Conservation (phyloP, 2,329 filamentous ascomycete species). For the Pseudogymnoascus sp. region DNA sequence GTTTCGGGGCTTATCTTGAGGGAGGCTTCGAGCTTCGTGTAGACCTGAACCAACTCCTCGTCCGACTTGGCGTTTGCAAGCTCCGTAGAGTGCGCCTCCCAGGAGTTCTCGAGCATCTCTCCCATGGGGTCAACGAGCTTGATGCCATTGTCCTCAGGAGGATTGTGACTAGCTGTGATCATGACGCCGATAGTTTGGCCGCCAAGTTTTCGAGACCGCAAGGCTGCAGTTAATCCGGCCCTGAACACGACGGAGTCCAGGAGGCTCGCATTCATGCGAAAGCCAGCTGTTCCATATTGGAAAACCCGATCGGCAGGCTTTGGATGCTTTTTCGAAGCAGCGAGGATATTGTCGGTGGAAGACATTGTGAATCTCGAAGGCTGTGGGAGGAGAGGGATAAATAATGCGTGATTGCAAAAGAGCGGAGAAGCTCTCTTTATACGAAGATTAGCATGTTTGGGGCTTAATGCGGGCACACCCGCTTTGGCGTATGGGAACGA, state of each 20-base stretch:
- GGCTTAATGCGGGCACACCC: constrained; percentile 5
- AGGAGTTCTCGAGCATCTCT: constrained; percentile 94
- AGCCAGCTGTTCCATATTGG: constrained; percentile 60
- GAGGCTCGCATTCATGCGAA: constrained; percentile 65
- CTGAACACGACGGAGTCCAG: constrained; percentile 90
- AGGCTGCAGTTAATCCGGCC: constrained; percentile 78
- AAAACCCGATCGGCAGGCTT: constrained; percentile 46
- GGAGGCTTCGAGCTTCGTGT: constrained; percentile 64
- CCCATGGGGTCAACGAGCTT: constrained; percentile 97
- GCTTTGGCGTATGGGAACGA: constrained; percentile 3
- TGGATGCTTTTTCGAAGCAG: constrained; percentile 54
- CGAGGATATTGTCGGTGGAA: constrained; percentile 41
- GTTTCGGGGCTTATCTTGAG: constrained; percentile 66
- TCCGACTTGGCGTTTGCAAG: constrained; percentile 79
- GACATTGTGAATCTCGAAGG: constrained; percentile 33
- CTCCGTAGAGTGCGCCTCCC: constrained; percentile 81
- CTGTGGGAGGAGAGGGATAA: background rate
- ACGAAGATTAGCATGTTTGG: constrained; percentile 7
- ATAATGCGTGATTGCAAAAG: background rate
- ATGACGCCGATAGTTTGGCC: constrained; percentile 92
- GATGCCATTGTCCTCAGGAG: constrained; percentile 80
- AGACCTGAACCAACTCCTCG: constrained; percentile 65
- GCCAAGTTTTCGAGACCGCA: constrained; percentile 82
- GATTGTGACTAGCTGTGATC: constrained; percentile 93
- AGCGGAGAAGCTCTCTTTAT: constrained; percentile 8